Evolutionary conservation across 768 basidiomycete species (phyloP).

Genomic region (Kwoniella shandongensis): DNA sequence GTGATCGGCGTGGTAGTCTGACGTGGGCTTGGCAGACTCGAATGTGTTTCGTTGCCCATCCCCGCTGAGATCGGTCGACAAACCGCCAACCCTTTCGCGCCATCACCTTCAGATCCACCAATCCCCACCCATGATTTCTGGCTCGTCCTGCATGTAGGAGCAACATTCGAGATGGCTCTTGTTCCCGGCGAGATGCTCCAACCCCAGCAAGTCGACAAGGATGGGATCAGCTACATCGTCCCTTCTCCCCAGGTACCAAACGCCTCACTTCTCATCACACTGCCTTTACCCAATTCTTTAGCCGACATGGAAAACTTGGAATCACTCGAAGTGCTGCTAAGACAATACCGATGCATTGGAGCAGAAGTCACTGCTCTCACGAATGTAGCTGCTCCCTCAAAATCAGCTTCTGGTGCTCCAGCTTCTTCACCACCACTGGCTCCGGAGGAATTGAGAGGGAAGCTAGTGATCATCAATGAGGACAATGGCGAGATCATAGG

Average conservation of each 20-base stretch:
- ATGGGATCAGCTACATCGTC: conserved; percentile 35
- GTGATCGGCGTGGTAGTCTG: background rate
- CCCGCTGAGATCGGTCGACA: conserved; percentile 44
- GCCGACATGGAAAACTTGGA: conserved; percentile 59
- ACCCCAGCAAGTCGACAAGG: conserved; percentile 49
- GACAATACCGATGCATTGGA: conserved; percentile 60
- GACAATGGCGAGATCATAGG: conserved; percentile 71
- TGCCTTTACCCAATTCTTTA: conserved; percentile 51
- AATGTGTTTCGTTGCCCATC: conserved; percentile 62
- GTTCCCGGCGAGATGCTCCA: conserved; percentile 61
- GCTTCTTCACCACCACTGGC: conserved; percentile 11
- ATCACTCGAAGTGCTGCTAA: conserved; percentile 64
- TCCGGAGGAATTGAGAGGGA: conserved; percentile 56
- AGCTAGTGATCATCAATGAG: conserved; percentile 71
- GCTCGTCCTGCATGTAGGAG: conserved; percentile 63
- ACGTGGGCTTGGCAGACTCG: conserved; percentile 57
- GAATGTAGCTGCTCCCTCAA: conserved; percentile 18
- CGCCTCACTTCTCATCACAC: conserved; percentile 35
- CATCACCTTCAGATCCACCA: conserved; percentile 42
- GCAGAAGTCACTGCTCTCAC: conserved; percentile 31
- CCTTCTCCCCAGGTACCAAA: conserved; percentile 54
- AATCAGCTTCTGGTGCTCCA: background rate
- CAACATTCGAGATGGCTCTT: conserved; percentile 62
- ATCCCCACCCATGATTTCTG: conserved; percentile 62
- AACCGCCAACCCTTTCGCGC: conserved; percentile 48